Base-by-base conservation (phyloP, 352 stramenopile genomes). In the Phytopythium kandeliae region DNA sequence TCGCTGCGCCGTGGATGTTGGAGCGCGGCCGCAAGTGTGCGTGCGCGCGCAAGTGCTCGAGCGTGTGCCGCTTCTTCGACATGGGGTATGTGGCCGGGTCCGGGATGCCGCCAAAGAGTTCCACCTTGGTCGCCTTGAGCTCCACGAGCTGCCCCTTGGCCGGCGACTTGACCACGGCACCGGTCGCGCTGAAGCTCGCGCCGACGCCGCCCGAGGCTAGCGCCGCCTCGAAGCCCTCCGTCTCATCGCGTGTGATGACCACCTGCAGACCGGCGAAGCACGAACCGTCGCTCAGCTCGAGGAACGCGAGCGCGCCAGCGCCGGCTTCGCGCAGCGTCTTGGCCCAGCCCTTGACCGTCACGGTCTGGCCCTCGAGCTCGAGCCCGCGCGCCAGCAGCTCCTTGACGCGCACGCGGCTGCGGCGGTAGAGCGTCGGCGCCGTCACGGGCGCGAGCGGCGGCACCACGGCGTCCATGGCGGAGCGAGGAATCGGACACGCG, bases 271-370 rank as follows among this genome's bases (percentile, higher is more conserved):
- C 82, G 34, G 69, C 63, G 47, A 93, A 85, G 63, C 71, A 89
- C 46, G 90, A 98, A 48, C 96, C 96, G 61, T 98, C 96, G 69
- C 96, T 97, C 42, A 98, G 62, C 69, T 97, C 92, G 31, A 98
- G 65, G 65, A 98, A 98, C 40, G 92, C 73, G 41, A 98, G 85
- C 36, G 89, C 75, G 31, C 86, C 89, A 38, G 95, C 94, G 45
- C 83, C 85, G 12, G 85, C 89, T 49, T 95, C 83, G 11, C 93
- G 85, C 31, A 95, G 63, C 28, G 92, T 98, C 62, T 96, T 90
- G 38, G 88, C 79, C 96, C 96, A 98, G 26, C 95, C 96, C 60
- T 94, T 95, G 54, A 98, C 86, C 13, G 78, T 95, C 30, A 98
- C 78, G 24, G 70, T 89, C 67, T 97, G 61, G 34, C 86, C 86